Conservation (phyloP, 129 eudicot genomes). For the Tagetes patula region DNA sequence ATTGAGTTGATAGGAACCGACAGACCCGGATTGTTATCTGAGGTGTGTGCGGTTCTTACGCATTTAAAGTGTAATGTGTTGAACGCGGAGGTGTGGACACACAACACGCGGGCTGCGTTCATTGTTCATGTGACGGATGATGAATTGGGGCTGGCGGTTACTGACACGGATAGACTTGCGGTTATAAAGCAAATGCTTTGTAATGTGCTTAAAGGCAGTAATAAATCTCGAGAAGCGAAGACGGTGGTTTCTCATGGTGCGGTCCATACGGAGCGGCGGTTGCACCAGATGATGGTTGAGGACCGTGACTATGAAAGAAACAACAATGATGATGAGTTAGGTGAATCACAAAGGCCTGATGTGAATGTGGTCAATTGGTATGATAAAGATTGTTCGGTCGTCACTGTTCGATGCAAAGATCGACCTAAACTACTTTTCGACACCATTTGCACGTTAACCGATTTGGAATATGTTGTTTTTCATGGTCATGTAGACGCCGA, state of each 20-base stretch:
- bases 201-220: constrained; percentile 79
- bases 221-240: constrained; percentile 70
- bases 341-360: constrained; percentile 58
- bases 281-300: constrained; percentile 94
- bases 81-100: constrained; percentile 96
- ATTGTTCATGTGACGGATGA: constrained; percentile 85
- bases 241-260: constrained; percentile 61
- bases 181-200: constrained; percentile 62
- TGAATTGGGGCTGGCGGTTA: constrained; percentile 55
- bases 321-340: constrained; percentile 29
- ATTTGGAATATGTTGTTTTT: constrained; percentile 86
- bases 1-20: constrained; percentile 87
- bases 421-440: constrained; percentile 92
- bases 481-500: constrained; percentile 91
- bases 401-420: constrained; percentile 79
- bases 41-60: constrained; percentile 85
- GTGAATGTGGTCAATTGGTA: constrained; percentile 89
- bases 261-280: constrained; percentile 79
- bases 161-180: constrained; percentile 59
- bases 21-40: constrained; percentile 89
- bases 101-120: constrained; percentile 93
- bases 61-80: constrained; percentile 88
- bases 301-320: constrained; percentile 70
- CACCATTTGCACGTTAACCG: constrained; percentile 82
- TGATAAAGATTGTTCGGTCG: constrained; percentile 89